Evolutionary conservation across 768 basidiomycete species (phyloP), one percentile per base, ranked within the genome.

Genomic region (Kwoniella dejecticola): DNA sequence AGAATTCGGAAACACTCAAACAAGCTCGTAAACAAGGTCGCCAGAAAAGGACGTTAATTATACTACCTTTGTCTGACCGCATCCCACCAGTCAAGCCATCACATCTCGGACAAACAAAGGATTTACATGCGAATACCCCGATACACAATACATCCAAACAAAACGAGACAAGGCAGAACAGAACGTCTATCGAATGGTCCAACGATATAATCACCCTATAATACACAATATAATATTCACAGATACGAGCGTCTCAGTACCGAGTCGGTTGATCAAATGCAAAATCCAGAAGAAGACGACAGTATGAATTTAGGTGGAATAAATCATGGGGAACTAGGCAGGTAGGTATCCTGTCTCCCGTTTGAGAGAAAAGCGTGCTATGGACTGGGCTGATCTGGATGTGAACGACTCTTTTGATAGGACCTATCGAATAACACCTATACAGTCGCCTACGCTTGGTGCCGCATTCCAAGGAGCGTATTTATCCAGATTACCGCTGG

Each of bases 391-490:
- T 29, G 48, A 50, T 50, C 24, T 27, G 26, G 4, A 24, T 3
- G 21, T 30, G n/a, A n/a, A n/a, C n/a, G 27, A 13, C 30, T 5
- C 17, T 3, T 52, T 2, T 57, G 31, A 38, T 46, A 79, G 79
- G 60, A 67, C 85, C 0, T 95, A 93, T 76, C 85, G 88, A 48
- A 86, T 96, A 17, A 87, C 89, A 74, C 85, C 94, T 61, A 84
- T 92, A 26, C 92, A 96, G 70, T 88, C 93, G 62, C 92, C 92
- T 10, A 83, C 85, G 65, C 84, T 84, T 63, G 87, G 89, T 26
- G 90, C 92, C 40, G 90, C 90, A 76, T 92, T 91, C 78, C 88
- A 89, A 47, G 81, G 83, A 50, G 84, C 84, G 21, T 86, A 83
- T 57, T 82, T 92, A 53, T 90, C 89, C 61, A 87, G 90, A 48